These are phyloP conservation scores for Cetraspora pellucida DNA, from an alignment of 192 early-diverging fungal species.

Conservation along the genomic window DNA sequence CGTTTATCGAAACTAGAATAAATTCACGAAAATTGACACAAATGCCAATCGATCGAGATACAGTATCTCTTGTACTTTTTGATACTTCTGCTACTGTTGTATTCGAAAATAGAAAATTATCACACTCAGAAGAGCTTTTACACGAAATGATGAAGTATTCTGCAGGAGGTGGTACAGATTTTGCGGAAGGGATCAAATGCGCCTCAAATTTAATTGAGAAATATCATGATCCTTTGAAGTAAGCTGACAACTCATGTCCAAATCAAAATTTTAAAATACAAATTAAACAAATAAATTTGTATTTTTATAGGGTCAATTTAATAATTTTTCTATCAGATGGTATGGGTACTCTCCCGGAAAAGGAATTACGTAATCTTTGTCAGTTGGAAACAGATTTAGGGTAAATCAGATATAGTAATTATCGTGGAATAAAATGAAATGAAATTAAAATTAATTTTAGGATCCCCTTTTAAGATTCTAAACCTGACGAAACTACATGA, in stretches of 20 bases:
- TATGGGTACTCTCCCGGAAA: neutral
- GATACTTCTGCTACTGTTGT: neutral
- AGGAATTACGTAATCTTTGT: slow-evolving; percentile 13
- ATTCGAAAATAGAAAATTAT: slow-evolving; percentile 21
- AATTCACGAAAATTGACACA: slow-evolving; percentile 11
- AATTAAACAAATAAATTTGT: neutral
- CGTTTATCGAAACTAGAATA: slow-evolving; percentile 32
- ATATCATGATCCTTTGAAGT: slow-evolving; percentile 30
- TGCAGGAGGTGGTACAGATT: neutral
- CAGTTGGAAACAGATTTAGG: neutral
- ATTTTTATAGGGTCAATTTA: slow-evolving; percentile 17
- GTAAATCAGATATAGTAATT: neutral
- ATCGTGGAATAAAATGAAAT: too few relatives aligned
- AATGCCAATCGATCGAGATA: neutral
- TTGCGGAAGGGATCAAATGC: neutral
- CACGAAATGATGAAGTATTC: neutral
- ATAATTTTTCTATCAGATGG: slow-evolving; percentile 38
- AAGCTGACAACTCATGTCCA: neutral
- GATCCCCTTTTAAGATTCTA: too few relatives aligned
- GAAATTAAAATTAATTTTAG: too few relatives aligned
- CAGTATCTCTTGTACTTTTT: slow-evolving; percentile 18
- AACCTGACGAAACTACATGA: too few relatives aligned
- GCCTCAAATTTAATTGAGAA: neutral
- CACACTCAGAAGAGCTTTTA: slow-evolving; percentile 2
- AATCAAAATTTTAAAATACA: neutral